Conservation (phyloP, 768 basidiomycete species). For the Russula sp. region DNA sequence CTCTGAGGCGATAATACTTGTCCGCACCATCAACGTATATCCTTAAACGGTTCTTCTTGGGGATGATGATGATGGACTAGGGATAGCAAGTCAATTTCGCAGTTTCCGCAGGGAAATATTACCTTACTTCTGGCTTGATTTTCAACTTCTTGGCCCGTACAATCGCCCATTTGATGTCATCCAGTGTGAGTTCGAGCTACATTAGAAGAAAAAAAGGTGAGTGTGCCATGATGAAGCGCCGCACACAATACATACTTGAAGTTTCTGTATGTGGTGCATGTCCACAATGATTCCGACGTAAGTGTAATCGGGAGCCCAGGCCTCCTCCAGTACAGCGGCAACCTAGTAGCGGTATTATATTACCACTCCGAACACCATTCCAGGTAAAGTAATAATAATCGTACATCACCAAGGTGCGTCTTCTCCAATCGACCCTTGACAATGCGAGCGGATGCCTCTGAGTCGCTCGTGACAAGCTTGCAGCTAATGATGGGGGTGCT, state of each 20-base stretch:
- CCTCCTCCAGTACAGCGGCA: conserved; percentile 90
- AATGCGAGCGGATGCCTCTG: conserved; percentile 93
- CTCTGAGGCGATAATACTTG: conserved; percentile 80
- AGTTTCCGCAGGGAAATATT: background rate
- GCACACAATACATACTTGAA: conserved; percentile 56
- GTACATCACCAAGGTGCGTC: conserved; percentile 88
- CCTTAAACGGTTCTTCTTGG: conserved; percentile 68
- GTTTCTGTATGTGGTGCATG: conserved; percentile 77
- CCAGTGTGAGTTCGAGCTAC: conserved; percentile 88
- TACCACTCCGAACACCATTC: background rate
- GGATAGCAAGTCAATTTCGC: background rate
- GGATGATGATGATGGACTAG: conserved; percentile 73
- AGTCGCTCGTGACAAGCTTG: conserved; percentile 78
- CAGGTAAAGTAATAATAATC: conserved; percentile 32
- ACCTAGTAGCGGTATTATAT: conserved; percentile 48
- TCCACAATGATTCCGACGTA: conserved; percentile 94
- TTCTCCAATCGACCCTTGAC: conserved; percentile 96
- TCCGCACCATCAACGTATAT: conserved; percentile 77
- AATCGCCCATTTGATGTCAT: conserved; percentile 92
- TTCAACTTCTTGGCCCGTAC: conserved; percentile 85
- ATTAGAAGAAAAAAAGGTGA: background rate
- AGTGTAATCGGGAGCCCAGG: conserved; percentile 90
- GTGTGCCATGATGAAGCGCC: background rate
- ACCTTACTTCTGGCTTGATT: conserved; percentile 74
- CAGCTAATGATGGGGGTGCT: conserved; percentile 99